Conservation (phyloP, 306 rosid species). For the Morella rubra region DNA sequence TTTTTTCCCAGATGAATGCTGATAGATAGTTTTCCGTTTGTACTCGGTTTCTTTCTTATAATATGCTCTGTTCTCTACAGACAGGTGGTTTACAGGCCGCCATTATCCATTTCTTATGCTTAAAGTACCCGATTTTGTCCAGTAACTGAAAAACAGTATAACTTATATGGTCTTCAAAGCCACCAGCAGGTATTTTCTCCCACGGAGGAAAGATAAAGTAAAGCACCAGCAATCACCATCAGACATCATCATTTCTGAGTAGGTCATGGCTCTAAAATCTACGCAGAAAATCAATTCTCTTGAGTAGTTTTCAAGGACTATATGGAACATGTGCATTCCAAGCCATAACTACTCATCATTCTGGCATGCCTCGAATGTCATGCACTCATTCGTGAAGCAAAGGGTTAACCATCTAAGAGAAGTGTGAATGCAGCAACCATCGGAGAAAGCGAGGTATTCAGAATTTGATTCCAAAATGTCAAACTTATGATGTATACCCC, state of each 20-base stretch:
- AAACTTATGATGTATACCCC: no score
- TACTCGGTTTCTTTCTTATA: no score
- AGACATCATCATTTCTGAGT: slow-evolving; percentile 20
- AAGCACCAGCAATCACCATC: background rate
- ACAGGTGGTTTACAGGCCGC: no score
- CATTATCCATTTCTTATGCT: no score
- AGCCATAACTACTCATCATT: slow-evolving; percentile 1
- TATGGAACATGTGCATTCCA: slow-evolving; percentile 7
- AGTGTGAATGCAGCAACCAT: background rate
- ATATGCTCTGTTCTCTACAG: no score
- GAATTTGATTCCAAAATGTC: background rate
- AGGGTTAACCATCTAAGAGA: background rate
- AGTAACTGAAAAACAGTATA: no score
- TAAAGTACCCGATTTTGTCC: no score
- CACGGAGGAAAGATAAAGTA: background rate
- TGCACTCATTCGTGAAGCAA: no score
- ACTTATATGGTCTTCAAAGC: background rate
- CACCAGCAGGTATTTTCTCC: background rate
- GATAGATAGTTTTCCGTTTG: background rate
- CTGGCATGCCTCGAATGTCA: background rate
- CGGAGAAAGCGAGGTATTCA: background rate
- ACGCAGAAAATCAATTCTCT: background rate
- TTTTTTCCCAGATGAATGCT: background rate
- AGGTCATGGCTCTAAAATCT: slow-evolving; percentile 1
- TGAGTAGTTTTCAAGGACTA: background rate